phyloP scores from a whole-genome alignment of 2,329 filamentous ascomycete genomes.

The Endothia cerciana region DNA sequence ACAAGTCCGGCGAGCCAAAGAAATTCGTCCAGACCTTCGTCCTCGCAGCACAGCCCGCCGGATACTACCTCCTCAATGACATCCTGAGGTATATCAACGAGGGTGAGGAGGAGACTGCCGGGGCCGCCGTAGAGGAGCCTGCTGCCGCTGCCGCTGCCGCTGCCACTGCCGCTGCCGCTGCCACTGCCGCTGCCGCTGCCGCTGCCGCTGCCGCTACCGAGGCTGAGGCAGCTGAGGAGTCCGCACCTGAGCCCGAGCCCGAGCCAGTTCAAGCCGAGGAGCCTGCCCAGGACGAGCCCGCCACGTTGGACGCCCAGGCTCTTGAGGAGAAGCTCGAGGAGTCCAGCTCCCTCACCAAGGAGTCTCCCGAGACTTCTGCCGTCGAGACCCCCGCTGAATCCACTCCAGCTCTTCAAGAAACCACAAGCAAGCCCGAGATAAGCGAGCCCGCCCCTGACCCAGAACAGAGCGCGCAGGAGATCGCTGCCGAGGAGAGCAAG shows the following conservation, averaged over 20 bases:
- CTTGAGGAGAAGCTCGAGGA: conserved; percentile 81
- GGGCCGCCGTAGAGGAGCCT: conserved; percentile 38
- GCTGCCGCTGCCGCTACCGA: conserved; percentile 34
- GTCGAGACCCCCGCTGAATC: conserved; percentile 39
- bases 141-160: conserved; percentile 37
- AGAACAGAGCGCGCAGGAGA: conserved; percentile 56
- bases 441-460: conserved; percentile 46
- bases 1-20: conserved; percentile 86
- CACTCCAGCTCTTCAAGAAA: conserved; percentile 33
- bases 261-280: conserved; percentile 38
- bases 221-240: conserved; percentile 40
- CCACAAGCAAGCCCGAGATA: conserved; percentile 39
- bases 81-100: conserved; percentile 93
- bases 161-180: too few species aligned
- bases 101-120: conserved; percentile 70
- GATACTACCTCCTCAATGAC: conserved; percentile 98
- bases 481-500: conserved; percentile 59
- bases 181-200: conserved; percentile 53
- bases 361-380: conserved; percentile 47
- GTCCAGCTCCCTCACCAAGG: conserved; percentile 45
- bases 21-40: conserved; percentile 99
- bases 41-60: conserved; percentile 91
- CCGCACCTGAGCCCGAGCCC: conserved; percentile 38
- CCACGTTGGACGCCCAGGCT: conserved; percentile 50
- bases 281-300: conserved; percentile 36